Percentiles rank a stretch among this genome's conserved stretches.
Conservation (phyloP, 2,329 filamentous ascomycete genomes). For the Diplodia sapinea region DNA sequence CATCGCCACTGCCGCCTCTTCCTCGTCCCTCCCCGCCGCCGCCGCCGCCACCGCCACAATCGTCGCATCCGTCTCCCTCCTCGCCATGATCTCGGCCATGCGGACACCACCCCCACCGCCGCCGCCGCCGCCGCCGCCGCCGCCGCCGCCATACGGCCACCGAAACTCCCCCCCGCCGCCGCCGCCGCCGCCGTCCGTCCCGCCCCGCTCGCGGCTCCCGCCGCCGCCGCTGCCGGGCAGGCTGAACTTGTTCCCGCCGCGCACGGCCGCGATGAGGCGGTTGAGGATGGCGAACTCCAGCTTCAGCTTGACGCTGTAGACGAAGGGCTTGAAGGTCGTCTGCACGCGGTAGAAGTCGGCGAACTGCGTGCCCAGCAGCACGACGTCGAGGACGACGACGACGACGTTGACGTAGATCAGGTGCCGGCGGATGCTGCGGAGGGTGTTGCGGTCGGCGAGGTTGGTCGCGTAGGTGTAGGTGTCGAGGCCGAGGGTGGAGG, state of each 20-base stretch:
- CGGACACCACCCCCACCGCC: no score
- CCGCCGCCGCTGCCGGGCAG: neutral
- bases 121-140: no score
- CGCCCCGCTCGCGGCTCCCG: neutral
- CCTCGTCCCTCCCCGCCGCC: neutral
- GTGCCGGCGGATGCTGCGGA: constrained; percentile 41
- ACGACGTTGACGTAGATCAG: constrained; percentile 47
- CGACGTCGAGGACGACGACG: constrained; percentile 48
- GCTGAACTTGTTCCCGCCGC: neutral
- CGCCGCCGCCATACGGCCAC: neutral
- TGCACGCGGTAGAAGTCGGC: constrained; percentile 43
- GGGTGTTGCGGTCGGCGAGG: constrained; percentile 30
- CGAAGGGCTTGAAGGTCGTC: constrained; percentile 47
- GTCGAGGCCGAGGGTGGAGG: neutral
- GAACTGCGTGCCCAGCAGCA: constrained; percentile 38
- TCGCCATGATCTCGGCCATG: no score
- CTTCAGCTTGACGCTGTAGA: constrained; percentile 54
- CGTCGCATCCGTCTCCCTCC: no score
- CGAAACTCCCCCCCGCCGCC: neutral
- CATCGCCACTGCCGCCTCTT: no score
- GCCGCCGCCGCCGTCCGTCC: neutral
- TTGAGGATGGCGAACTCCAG: constrained; percentile 61
- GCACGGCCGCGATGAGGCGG: constrained; percentile 29
- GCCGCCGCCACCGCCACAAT: no score
- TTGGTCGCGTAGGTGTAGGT: neutral